Evolutionary conservation across 805 yeast genomes (phyloP).

Genomic region (Yarrowia deformans): DNA sequence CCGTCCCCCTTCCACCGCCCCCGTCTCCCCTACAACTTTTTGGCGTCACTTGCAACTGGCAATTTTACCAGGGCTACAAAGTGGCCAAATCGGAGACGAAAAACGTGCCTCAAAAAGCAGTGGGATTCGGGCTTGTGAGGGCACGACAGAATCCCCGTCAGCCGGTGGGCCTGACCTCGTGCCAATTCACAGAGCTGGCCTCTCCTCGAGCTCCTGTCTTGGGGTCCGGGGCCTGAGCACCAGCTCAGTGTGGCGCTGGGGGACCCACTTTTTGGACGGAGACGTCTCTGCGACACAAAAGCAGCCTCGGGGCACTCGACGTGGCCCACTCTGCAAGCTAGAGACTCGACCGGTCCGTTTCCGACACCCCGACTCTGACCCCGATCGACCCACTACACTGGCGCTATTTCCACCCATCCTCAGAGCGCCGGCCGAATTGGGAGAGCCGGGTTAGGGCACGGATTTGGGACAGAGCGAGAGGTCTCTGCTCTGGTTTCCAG

Average conservation of each 20-base stretch:
- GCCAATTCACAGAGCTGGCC: conserved; percentile 10
- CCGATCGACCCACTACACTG: conserved; percentile 27
- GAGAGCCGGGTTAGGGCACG: conserved; percentile 15
- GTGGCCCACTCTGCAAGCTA: not conserved
- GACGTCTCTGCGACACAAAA: not conserved
- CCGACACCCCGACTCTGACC: not conserved
- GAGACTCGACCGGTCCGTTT: not conserved
- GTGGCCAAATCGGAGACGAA: conserved; percentile 26
- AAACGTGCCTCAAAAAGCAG: conserved; percentile 4
- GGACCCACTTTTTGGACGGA: not conserved
- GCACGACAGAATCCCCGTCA: not conserved
- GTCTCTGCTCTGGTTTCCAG: not conserved
- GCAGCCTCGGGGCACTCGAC: not conserved
- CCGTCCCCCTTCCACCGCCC: not conserved
- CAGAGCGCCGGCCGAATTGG: conserved; percentile 14
- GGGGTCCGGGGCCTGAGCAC: not conserved
- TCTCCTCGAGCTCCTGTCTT: not conserved
- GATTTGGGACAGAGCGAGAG: not conserved
- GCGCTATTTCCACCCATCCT: conserved; percentile 28
- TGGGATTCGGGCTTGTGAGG: not conserved
- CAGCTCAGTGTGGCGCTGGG: not conserved
- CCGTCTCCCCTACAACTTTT: not conserved
- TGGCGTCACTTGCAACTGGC: not conserved
- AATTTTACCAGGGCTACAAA: conserved; percentile 7
- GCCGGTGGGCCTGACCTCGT: not conserved